Evolutionary conservation across 805 yeast species (phyloP).

Genomic region (Candida succiphila): DNA sequence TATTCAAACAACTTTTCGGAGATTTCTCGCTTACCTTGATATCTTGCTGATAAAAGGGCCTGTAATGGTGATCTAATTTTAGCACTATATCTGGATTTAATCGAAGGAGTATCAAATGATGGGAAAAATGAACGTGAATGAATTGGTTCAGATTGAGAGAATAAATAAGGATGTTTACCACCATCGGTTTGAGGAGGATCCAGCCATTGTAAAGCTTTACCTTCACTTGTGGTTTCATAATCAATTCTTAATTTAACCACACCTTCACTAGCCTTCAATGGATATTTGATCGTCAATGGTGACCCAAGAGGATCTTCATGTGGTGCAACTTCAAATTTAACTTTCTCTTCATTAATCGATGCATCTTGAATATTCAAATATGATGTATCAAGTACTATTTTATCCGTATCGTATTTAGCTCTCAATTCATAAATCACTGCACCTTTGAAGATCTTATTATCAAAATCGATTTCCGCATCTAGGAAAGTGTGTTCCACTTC

Average conservation of each 20-base stretch:
- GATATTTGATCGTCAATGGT: constrained; percentile 29
- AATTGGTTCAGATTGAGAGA: constrained; percentile 87
- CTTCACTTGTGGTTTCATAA: constrained; percentile 62
- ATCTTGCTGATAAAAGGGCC: constrained; percentile 60
- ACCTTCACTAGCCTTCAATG: constrained; percentile 4
- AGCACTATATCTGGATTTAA: constrained; percentile 57
- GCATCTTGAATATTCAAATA: constrained; percentile 39
- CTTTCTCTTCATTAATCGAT: constrained; percentile 28
- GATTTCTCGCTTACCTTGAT: constrained; percentile 16
- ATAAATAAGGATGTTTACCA: constrained; percentile 56
- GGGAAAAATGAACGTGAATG: constrained; percentile 86
- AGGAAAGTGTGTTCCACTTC: constrained; percentile 41
- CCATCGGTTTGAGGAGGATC: constrained; percentile 69
- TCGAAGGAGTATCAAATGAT: constrained; percentile 83
- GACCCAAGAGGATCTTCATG: constrained; percentile 52
- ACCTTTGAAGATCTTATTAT: constrained; percentile 42
- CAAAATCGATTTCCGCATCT: constrained; percentile 46
- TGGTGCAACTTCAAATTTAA: constrained; percentile 25
- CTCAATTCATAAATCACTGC: constrained; percentile 37
- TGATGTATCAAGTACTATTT: constrained; percentile 62
- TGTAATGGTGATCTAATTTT: constrained; percentile 54
- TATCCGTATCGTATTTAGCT: constrained; percentile 16
- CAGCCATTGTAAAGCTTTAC: constrained; percentile 85
- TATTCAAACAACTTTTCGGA: constrained; percentile 26
- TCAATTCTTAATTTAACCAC: constrained; percentile 26